Evolutionary conservation across 805 yeast species (phyloP).

Genomic region (Kuraishia capsulata): DNA sequence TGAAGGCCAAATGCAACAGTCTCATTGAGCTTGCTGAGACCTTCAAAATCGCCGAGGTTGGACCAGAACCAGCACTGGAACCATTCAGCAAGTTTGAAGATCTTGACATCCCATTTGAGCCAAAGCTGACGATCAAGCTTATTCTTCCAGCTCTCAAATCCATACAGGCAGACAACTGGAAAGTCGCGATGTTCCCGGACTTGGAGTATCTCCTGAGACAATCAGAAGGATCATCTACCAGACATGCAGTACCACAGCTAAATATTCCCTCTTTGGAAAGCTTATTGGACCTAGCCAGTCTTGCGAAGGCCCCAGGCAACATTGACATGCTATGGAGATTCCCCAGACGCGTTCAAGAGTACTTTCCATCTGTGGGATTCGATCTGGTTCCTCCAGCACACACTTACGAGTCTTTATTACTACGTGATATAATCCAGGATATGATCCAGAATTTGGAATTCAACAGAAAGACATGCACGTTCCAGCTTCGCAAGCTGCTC

Average conservation of each 20-base stretch:
- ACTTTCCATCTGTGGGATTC: conserved; percentile 49
- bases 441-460: conserved; percentile 74
- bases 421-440: conserved; percentile 72
- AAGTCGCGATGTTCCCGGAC: conserved; percentile 2
- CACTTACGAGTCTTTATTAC: conserved; percentile 46
- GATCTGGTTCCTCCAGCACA: conserved; percentile 56
- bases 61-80: conserved; percentile 5
- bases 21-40: conserved; percentile 35
- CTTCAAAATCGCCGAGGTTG: conserved; percentile 18
- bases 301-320: conserved; percentile 32
- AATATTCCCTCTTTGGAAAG: conserved; percentile 26
- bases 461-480: conserved; percentile 80
- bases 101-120: conserved; percentile 37
- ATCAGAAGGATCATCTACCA: conserved; percentile 9
- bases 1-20: conserved; percentile 27
- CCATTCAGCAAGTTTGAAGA: conserved; percentile 25
- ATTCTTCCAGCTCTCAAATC: conserved; percentile 41
- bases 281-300: conserved; percentile 19
- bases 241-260: conserved; percentile 18
- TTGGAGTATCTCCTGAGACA: neutral
- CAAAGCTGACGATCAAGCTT: conserved; percentile 37
- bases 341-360: conserved; percentile 54
- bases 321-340: conserved; percentile 61
- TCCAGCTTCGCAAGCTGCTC: conserved; percentile 70
- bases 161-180: conserved; percentile 31